Evolutionary conservation across 768 basidiomycete genomes (phyloP).

Genomic region (Leccinum olivaceopallidum): DNA sequence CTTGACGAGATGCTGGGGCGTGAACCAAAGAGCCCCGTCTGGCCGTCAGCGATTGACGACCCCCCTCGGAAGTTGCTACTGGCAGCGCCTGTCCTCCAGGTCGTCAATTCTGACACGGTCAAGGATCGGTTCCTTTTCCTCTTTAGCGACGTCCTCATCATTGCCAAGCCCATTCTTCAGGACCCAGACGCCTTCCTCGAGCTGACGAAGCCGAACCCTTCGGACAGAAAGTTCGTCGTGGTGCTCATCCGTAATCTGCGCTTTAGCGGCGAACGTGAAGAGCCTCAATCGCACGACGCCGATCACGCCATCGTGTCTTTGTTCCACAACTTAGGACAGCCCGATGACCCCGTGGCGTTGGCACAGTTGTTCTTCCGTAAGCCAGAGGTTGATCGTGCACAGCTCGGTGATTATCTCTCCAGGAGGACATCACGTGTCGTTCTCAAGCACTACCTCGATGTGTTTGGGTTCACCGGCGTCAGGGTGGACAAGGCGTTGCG

Average conservation of each 20-base stretch:
- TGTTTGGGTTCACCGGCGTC: constrained; percentile 81
- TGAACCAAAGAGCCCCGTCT: constrained; percentile 56
- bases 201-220: constrained; percentile 50
- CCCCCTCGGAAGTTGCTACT: constrained; percentile 85
- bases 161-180: constrained; percentile 84
- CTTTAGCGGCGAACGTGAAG: constrained; percentile 69
- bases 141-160: constrained; percentile 93
- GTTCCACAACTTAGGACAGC: no score
- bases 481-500: constrained; percentile 89
- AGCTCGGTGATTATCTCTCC: no score
- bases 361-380: no score
- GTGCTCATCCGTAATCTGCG: constrained; percentile 72
- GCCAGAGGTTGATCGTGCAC: no score
- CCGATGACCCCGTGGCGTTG: no score
- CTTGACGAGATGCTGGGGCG: constrained; percentile 71
- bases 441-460: constrained; percentile 33
- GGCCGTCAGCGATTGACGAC: constrained; percentile 72
- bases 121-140: constrained; percentile 96
- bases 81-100: constrained; percentile 87
- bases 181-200: constrained; percentile 67
- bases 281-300: constrained; percentile 42
- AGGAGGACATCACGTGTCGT: no score
- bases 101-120: constrained; percentile 90
- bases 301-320: no score
- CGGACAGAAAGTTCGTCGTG: constrained; percentile 79